Base-by-base conservation (phyloP, 202 grass and related monocot genomes). In the Bolboschoenoplectus hybrid region DNA sequence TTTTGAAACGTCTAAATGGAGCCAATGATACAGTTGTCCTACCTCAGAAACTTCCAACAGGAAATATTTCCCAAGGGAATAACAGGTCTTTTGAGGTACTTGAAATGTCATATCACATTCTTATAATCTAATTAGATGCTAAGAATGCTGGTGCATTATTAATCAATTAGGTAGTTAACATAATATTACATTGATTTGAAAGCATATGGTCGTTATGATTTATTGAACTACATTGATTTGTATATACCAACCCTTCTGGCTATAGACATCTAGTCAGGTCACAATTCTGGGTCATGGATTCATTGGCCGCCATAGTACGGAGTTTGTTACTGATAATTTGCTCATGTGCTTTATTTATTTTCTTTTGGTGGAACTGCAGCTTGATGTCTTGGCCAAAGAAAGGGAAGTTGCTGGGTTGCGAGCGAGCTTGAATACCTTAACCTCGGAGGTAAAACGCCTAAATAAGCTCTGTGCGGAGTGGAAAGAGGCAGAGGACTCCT, bases 401-500 rank as follows among this genome's bases (percentile, higher is more conserved):
- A 98, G 97, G 91, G 93, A 98, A 85, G 97, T 98, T 90, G 90
- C 90, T 38, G 97, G 97, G 74, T 87, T 98, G 81, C 92, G 94
- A 71, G 97, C 92, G 67, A 98, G 97, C 86, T 92, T 98, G 80
- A 94, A 82, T 86, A 98, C 93, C 47, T 75, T 98, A 86, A 96
- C 93, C 52, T 91, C 88, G 6, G 97, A 98, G 86, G 93, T 98
- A 61, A 90, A 98, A 75, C 91, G 97, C 60, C 65, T 98, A 56
- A 96, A 92, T 73, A 98, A 98, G 66, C 87, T 98, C 87, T 98
- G 97, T 51, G 91, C 90, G 1, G 92, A 98, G 85, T 98, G 93
- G 93, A 96, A 96, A 91, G 93, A 98, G 86, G 97, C 93, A 63
- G 97, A 98, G 93, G 93, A 96, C 86, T 98, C 92, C 1, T 84